Conservation (phyloP, 148 eudicot genomes). For the Vaccinium darrowii region DNA sequence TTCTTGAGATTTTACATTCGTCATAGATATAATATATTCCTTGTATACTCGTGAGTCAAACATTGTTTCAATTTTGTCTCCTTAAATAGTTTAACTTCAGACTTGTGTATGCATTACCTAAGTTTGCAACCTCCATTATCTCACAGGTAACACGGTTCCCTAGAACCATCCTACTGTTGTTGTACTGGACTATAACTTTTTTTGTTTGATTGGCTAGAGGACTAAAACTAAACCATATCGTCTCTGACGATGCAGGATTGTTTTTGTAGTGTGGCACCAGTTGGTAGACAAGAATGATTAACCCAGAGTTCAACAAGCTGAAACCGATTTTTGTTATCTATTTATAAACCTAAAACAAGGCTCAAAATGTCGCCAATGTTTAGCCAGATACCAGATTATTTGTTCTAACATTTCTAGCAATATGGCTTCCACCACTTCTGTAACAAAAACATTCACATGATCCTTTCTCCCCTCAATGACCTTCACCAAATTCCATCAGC, state of each 20-base stretch:
- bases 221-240: too few relatives aligned
- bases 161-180: neutral
- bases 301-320: neutral
- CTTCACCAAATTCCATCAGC: neutral
- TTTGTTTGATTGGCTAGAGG: neutral
- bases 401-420: neutral
- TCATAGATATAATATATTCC: neutral
- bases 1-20: too few relatives aligned
- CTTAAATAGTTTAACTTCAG: neutral
- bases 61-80: neutral
- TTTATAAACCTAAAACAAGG: neutral
- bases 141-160: neutral
- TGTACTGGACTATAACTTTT: neutral
- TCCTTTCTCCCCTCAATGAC: neutral
- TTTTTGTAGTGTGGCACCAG: neutral
- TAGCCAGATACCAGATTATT: neutral
- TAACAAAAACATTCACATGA: neutral
- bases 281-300: neutral
- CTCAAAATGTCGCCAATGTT: neutral
- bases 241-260: too few relatives aligned
- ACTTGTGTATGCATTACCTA: neutral
- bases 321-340: neutral
- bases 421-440: neutral
- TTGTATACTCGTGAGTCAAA: neutral
- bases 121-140: neutral